A percentile compares a stretch with the other conserved stretches of the same genome.
These are phyloP conservation scores for Patellifolia procumbens DNA, from an alignment of 179 eudicot genomes.

Conservation along the genomic window DNA sequence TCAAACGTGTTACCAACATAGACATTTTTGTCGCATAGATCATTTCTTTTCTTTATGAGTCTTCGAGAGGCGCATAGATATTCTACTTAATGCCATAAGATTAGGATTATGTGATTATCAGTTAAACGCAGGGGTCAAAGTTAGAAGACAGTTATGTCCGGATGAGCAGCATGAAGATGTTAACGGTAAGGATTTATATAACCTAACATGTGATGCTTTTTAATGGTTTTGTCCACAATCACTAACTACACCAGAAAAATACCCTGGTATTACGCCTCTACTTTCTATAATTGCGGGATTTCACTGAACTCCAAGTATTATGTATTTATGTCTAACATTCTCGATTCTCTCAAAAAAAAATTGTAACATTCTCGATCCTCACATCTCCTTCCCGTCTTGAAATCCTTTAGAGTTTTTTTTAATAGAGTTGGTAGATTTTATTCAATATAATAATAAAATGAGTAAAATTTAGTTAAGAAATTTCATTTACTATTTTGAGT, in stretches of 20 bases:
- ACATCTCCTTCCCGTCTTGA: too few species aligned
- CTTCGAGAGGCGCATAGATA: background rate
- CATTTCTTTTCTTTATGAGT: too few species aligned
- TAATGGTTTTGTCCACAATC: background rate
- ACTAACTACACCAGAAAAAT: background rate
- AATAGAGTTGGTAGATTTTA: too few species aligned
- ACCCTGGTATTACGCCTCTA: conserved; percentile 13
- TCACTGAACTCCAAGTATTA: background rate
- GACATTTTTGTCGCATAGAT: background rate
- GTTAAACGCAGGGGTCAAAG: conserved; percentile 5
- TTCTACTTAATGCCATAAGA: too few species aligned
- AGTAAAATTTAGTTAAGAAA: too few species aligned
- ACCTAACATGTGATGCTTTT: conserved; percentile 15
- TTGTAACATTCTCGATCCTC: too few species aligned
- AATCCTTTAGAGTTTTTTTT: too few species aligned
- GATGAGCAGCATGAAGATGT: background rate
- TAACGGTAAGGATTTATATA: conserved; percentile 3
- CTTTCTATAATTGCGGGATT: background rate
- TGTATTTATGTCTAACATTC: too few species aligned
- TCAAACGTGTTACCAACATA: background rate
- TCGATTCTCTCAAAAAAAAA: too few species aligned
- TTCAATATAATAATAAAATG: too few species aligned
- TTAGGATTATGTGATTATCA: background rate
- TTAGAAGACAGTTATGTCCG: background rate
- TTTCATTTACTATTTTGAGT: too few species aligned